These are phyloP conservation scores for Carex pumila DNA, from an alignment of 176 grass and related monocot genomes.

Conservation along the genomic window DNA sequence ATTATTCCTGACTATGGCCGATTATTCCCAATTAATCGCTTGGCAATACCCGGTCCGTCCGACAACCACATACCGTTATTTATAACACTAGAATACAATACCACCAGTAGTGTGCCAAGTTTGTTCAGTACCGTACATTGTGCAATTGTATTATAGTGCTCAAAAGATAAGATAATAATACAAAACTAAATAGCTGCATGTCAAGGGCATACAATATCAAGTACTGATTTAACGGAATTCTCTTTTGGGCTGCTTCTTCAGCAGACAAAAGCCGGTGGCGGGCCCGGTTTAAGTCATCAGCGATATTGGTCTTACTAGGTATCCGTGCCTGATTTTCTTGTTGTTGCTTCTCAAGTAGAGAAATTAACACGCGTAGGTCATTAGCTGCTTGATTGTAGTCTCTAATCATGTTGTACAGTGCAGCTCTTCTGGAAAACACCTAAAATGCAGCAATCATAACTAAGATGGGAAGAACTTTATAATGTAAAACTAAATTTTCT, in stretches of 20 bases:
- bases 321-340: slow-evolving; percentile 39
- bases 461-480: background rate
- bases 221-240: slow-evolving; percentile 52
- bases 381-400: slow-evolving; percentile 69
- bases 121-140: background rate
- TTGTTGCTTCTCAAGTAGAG: slow-evolving; percentile 69
- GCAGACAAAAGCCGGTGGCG: slow-evolving; percentile 47
- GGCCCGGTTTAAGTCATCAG: slow-evolving; percentile 44
- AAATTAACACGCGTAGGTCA: slow-evolving; percentile 57
- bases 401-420: slow-evolving; percentile 68
- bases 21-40: no score
- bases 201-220: slow-evolving; percentile 74
- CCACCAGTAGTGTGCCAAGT: background rate
- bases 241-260: slow-evolving; percentile 54
- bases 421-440: slow-evolving; percentile 88
- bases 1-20: no score
- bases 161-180: background rate
- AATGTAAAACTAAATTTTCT: background rate
- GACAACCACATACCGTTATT: no score
- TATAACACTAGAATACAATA: no score
- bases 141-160: background rate
- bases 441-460: slow-evolving; percentile 30
- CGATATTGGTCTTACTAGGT: slow-evolving; percentile 32
- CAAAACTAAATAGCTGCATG: slow-evolving; percentile 14
- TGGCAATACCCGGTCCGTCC: no score